phyloP scores from a whole-genome alignment of 768 basidiomycete genomes.

The Punctularia strigosozonata region DNA sequence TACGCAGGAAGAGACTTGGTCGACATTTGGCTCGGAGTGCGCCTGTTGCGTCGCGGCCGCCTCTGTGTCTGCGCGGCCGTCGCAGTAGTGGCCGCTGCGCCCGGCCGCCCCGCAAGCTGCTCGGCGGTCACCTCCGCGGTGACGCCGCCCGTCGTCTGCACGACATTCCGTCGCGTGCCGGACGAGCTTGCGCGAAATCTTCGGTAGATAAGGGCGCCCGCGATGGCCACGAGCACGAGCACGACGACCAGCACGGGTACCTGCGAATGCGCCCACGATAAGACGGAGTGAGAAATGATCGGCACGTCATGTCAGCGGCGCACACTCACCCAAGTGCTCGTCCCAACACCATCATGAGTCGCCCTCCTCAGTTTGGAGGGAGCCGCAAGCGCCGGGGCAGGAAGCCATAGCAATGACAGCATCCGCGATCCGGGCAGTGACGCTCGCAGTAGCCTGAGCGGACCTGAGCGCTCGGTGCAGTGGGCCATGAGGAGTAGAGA shows the following conservation, averaged over 20 bases:
- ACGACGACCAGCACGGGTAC: conserved; percentile 3
- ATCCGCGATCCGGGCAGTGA: no score
- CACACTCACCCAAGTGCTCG: no score
- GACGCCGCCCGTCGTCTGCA: conserved; percentile 9
- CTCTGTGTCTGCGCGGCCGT: conserved; percentile 22
- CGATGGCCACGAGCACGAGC: background rate
- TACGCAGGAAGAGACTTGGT: conserved; percentile 69
- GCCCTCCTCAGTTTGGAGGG: no score
- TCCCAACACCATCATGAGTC: no score
- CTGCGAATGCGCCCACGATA: conserved; percentile 1
- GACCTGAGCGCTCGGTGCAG: no score
- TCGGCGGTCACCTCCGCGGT: conserved; percentile 38
- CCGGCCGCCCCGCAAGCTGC: conserved; percentile 37
- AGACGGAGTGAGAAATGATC: conserved; percentile 7
- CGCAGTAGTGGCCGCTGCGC: conserved; percentile 14
- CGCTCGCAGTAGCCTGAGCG: no score
- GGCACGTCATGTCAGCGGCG: conserved; percentile 7
- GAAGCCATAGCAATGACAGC: no score
- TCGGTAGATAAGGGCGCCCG: background rate
- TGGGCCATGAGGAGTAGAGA: no score
- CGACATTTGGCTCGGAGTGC: conserved; percentile 74
- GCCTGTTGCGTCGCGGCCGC: conserved; percentile 29
- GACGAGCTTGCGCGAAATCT: background rate
- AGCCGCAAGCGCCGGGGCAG: no score
- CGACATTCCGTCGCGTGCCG: conserved; percentile 11